Evolutionary conservation across 805 yeast genomes (phyloP).

Genomic region (Candida michaelii): DNA sequence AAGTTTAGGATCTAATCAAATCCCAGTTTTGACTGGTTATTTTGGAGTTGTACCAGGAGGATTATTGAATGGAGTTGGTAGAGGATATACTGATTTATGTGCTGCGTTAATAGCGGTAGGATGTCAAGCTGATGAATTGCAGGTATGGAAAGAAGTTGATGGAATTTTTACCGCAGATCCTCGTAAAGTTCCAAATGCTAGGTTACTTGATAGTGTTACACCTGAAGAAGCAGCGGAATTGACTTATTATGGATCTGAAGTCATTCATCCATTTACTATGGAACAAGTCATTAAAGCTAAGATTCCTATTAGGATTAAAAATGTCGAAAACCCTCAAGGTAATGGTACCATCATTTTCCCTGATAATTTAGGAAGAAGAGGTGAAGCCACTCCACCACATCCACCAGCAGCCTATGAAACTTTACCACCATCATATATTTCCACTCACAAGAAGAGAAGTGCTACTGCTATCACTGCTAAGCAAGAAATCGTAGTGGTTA

Average conservation of each 20-base stretch:
- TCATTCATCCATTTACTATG: slow-evolving; percentile 98
- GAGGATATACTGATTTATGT: slow-evolving; percentile 97
- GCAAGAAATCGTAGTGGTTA: slow-evolving; percentile 85
- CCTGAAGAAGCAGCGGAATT: slow-evolving; percentile 99
- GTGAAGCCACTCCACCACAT: slow-evolving; percentile 91
- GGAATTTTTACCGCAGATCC: slow-evolving; percentile 99
- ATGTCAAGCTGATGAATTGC: slow-evolving; percentile 85
- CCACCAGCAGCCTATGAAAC: slow-evolving; percentile 78
- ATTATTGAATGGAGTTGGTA: slow-evolving; percentile 84
- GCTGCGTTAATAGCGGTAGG: slow-evolving; percentile 97
- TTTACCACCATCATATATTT: slow-evolving; percentile 34
- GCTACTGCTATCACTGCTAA: slow-evolving; percentile 97
- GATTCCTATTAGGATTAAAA: slow-evolving; percentile 95
- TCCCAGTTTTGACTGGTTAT: slow-evolving; percentile 95
- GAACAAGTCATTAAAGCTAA: slow-evolving; percentile 96
- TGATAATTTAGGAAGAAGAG: slow-evolving; percentile 79
- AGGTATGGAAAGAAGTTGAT: slow-evolving; percentile 98
- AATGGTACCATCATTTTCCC: slow-evolving; percentile 94
- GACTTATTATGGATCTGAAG: slow-evolving; percentile 97
- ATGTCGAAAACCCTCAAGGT: slow-evolving; percentile 92
- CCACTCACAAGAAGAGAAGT: slow-evolving; percentile 53
- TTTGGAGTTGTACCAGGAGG: slow-evolving; percentile 98
- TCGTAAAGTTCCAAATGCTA: slow-evolving; percentile 86
- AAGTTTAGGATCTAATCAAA: slow-evolving; percentile 41
- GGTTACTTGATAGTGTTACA: slow-evolving; percentile 81